Base-by-base conservation (phyloP, 176 grass and related monocot species). In the Saccharum officinarum region DNA sequence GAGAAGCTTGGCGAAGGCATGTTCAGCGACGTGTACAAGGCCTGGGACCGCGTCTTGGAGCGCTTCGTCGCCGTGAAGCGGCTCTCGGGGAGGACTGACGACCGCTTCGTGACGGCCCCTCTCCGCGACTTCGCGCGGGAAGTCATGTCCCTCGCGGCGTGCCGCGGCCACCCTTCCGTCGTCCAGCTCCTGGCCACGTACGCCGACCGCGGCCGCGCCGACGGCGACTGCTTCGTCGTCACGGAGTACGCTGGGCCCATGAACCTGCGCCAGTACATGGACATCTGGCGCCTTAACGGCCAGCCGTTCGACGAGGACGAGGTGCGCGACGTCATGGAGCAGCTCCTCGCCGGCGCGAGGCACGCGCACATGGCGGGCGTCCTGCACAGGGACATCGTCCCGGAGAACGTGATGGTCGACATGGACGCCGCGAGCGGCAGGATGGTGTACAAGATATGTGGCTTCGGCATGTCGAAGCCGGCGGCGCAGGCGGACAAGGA, bases 251-350 rank as follows among this genome's bases (percentile, higher is more conserved):
- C 60, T 0, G 77, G 77, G 1, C 40, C 39, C 2, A 2, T 45
- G 8, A 80, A 80, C 23, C 60, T 80, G 39, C 39, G 41, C 4
- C 1, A 7, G 23, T 46, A 45, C 77, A 31, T 66, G 60, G 0
- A 0, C 7, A 4, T 0, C 2, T 39, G 61, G 8, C 8, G 1
- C 25, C 0, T 0, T 0, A 8, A 30, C 8, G 8, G 1, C 3
- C 2, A 7, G 3, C 39, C 39, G 60, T 34, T 80, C 40, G 0
- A 1, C 25, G 77, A 80, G 77, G 25, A 0, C 39, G 59, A 79
- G 14, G 77, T 80, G 61, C 20, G 61, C 13, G 7, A 7, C 15
- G 39, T 16, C 77, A 66, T 80, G 77, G 15, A 8, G 61, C 61
- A 66, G 77, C 23, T 80, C 25, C 77, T 80, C 4, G 5, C 40